Conservation (phyloP, 768 basidiomycete species). For the Auricularia cornea region DNA sequence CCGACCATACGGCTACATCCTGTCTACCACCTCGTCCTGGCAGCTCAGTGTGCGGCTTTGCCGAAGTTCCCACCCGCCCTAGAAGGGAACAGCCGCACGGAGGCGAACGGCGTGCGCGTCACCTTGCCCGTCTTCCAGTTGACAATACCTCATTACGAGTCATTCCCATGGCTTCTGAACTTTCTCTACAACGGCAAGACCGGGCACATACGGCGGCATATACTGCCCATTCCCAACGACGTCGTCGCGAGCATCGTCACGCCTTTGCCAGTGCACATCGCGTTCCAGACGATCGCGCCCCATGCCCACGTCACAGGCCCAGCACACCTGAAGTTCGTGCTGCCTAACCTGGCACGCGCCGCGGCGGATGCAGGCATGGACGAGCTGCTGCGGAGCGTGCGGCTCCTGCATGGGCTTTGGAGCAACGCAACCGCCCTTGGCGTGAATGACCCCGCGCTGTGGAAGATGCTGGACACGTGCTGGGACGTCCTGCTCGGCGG, state of each 20-base stretch:
- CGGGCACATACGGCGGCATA: background rate
- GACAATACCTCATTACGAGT: background rate
- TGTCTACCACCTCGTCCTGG: background rate
- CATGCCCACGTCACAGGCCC: background rate
- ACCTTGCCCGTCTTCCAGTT: background rate
- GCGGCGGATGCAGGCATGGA: background rate
- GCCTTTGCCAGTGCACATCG: background rate
- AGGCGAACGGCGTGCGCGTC: background rate
- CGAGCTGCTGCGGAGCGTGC: background rate
- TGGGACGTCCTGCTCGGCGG: conserved; percentile 37
- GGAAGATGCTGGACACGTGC: conserved; percentile 39
- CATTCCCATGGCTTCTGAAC: background rate
- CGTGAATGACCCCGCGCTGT: conserved; percentile 39
- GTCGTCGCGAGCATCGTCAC: background rate
- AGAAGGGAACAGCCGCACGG: background rate
- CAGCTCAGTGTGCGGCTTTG: background rate
- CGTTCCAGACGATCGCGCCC: background rate
- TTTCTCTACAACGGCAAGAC: background rate
- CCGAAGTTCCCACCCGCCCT: background rate
- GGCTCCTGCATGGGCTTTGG: conserved; percentile 35
- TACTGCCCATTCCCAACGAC: background rate
- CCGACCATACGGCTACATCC: background rate
- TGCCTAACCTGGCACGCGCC: background rate
- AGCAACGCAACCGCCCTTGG: conserved; percentile 42
- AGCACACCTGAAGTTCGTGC: background rate